Evolutionary conservation across 1,284 basidiomycete species (phyloP).

Genomic region (Microbotryum violaceum): DNA sequence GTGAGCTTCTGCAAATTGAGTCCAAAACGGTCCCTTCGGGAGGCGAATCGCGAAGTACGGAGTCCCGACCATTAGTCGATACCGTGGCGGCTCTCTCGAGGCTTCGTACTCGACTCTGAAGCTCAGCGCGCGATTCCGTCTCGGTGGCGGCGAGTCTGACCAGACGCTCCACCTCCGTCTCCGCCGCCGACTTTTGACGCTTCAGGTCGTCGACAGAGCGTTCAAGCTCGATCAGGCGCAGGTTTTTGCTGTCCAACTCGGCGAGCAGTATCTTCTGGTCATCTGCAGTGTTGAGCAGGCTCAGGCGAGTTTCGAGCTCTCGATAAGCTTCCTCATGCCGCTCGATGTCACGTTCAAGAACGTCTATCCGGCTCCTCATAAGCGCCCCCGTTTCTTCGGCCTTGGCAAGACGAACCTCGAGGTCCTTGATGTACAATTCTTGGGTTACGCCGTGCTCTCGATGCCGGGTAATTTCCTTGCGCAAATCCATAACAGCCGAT

Average conservation of each 20-base stretch:
- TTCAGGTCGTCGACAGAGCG: slow-evolving; percentile 66
- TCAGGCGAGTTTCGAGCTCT: slow-evolving; percentile 63
- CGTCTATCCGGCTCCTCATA: slow-evolving; percentile 64
- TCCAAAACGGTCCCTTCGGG: background rate
- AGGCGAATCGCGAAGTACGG: background rate
- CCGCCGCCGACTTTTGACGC: slow-evolving; percentile 56
- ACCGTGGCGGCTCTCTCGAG: slow-evolving; percentile 11
- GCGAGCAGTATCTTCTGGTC: slow-evolving; percentile 49
- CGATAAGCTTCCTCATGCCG: slow-evolving; percentile 58
- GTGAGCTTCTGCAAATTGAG: slow-evolving; percentile 55
- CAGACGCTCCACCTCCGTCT: slow-evolving; percentile 57
- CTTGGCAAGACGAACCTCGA: slow-evolving; percentile 71
- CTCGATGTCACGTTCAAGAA: slow-evolving; percentile 67
- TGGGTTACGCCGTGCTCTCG: slow-evolving; percentile 68
- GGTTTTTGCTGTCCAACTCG: slow-evolving; percentile 74
- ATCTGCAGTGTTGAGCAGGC: slow-evolving; percentile 56
- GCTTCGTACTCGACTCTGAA: slow-evolving; percentile 21
- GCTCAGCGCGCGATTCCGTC: slow-evolving; percentile 22
- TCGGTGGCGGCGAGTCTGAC: slow-evolving; percentile 36
- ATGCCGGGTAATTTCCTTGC: slow-evolving; percentile 69
- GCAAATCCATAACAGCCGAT: slow-evolving; percentile 69
- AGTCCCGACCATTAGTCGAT: background rate
- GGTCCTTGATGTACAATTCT: slow-evolving; percentile 73
- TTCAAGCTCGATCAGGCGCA: slow-evolving; percentile 64
- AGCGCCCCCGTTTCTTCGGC: slow-evolving; percentile 66